Conservation (phyloP, 1,284 basidiomycete genomes). For the Cryptococcus sp. region DNA sequence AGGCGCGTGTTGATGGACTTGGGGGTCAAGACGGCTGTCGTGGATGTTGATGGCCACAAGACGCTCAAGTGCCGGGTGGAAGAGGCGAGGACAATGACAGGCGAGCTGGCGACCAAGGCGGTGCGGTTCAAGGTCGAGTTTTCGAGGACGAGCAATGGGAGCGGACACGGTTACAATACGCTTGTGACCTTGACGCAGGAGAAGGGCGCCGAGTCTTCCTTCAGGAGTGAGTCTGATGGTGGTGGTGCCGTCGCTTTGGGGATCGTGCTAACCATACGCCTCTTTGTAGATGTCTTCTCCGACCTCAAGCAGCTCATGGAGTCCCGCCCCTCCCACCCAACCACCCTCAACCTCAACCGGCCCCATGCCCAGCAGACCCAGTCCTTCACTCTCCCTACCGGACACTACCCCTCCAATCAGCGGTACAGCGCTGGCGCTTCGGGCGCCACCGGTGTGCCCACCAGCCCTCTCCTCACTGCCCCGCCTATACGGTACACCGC, state of each 20-base stretch:
- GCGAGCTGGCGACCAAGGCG: constrained; percentile 25
- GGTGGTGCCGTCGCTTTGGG: too few relatives aligned
- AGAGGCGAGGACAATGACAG: constrained; percentile 20
- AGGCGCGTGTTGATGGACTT: constrained; percentile 29
- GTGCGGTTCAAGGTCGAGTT: constrained; percentile 49
- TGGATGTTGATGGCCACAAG: constrained; percentile 41
- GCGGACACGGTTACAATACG: constrained; percentile 35
- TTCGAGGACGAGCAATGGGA: constrained; percentile 30
- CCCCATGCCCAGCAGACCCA: background rate
- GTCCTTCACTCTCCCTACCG: constrained; percentile 4
- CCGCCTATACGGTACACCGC: constrained; percentile 24
- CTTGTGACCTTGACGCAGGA: constrained; percentile 45
- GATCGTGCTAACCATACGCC: too few relatives aligned
- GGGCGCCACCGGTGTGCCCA: background rate
- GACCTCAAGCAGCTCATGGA: constrained; percentile 25
- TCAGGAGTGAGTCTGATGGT: constrained; percentile 38
- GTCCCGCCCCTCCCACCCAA: constrained; percentile 8
- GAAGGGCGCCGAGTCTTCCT: constrained; percentile 48
- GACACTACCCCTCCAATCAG: constrained; percentile 1
- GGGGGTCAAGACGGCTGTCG: constrained; percentile 36
- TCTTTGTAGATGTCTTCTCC: constrained; percentile 19
- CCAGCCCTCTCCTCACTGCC: constrained; percentile 18
- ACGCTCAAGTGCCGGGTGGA: constrained; percentile 43
- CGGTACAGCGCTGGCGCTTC: background rate
- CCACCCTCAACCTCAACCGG: constrained; percentile 1